These are phyloP conservation scores for Blastomyces gilchristii DNA, from an alignment of 2,329 filamentous ascomycete genomes.

Conservation along the genomic window DNA sequence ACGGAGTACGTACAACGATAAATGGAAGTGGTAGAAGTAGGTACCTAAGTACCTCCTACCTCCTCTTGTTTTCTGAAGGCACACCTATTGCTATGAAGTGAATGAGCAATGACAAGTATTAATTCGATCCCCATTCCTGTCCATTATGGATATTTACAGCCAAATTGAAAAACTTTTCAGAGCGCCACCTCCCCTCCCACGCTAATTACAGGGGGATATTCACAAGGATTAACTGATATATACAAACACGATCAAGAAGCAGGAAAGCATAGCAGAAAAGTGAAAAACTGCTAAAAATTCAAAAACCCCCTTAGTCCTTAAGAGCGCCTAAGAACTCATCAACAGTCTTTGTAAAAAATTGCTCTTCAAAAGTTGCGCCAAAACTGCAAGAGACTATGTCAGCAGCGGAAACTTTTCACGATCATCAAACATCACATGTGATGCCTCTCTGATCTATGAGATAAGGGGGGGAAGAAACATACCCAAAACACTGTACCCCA, in stretches of 20 bases:
- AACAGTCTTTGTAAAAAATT: background rate
- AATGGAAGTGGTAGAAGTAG: background rate
- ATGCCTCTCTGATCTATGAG: background rate
- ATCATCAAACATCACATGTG: background rate
- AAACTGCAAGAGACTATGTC: background rate
- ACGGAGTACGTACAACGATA: background rate
- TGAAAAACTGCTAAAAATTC: background rate
- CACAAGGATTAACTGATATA: background rate
- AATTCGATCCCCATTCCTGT: background rate
- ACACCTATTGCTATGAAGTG: background rate
- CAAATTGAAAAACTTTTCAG: background rate
- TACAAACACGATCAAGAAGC: background rate
- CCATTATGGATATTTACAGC: background rate
- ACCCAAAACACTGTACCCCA: slow-evolving; percentile 33
- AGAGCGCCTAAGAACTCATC: background rate
- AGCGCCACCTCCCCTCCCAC: background rate
- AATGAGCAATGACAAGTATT: background rate
- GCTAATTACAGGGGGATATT: background rate
- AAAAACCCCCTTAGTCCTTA: background rate
- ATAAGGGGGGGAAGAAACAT: slow-evolving; percentile 11
- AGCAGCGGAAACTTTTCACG: slow-evolving; percentile 13
- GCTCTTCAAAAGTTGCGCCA: slow-evolving; percentile 2
- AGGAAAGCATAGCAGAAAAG: background rate
- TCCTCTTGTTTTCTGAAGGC: background rate
- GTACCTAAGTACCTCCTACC: no score